Evolutionary conservation across 2,329 filamentous ascomycete species (phyloP).

Genomic region (Tolypocladium amazonense): DNA sequence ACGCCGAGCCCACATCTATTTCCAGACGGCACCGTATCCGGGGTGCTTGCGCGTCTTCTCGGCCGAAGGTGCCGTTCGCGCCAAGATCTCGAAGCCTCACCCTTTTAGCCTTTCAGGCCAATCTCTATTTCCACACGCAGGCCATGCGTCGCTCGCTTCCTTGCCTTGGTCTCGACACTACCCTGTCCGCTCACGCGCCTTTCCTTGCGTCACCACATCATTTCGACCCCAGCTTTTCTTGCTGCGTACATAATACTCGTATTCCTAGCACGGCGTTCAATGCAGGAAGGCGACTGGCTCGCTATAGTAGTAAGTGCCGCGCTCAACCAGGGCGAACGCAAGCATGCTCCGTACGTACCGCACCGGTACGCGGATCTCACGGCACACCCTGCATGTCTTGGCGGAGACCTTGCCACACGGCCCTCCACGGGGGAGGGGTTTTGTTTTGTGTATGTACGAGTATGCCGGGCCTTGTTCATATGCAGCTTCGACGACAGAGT

Average conservation of each 20-base stretch:
- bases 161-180: background rate
- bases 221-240: background rate
- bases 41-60: background rate
- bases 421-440: background rate
- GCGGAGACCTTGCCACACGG: background rate
- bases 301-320: background rate
- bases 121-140: background rate
- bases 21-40: background rate
- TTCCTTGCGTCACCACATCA: background rate
- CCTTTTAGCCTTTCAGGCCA: background rate
- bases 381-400: background rate
- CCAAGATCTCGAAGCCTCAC: background rate
- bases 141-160: background rate
- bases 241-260: background rate
- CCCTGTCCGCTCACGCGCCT: background rate
- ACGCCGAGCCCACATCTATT: background rate
- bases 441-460: background rate
- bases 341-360: background rate
- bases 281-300: background rate
- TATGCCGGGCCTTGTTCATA: no score
- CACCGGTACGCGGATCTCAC: background rate
- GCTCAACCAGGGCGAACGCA: background rate
- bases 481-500: no score
- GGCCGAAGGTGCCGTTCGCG: background rate
- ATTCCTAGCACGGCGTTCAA: background rate